A percentile compares a stretch with the other conserved stretches of the same genome.
Conservation (phyloP, 179 eudicot genomes). For the Carnegiea gigantea region DNA sequence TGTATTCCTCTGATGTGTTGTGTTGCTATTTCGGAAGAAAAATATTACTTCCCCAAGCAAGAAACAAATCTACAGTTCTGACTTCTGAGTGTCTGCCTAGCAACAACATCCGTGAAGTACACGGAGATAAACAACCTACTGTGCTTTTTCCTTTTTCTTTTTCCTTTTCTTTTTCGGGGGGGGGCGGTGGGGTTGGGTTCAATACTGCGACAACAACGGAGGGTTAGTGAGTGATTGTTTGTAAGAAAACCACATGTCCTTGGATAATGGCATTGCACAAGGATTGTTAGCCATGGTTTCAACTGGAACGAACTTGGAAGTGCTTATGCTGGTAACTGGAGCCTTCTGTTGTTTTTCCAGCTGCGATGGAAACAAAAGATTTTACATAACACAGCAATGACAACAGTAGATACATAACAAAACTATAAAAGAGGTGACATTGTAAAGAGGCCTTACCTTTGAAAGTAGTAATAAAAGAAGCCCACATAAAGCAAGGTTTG, state of each 20-base stretch:
- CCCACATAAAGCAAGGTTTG: conserved; percentile 88
- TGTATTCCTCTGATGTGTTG: neutral
- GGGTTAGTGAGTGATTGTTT: neutral
- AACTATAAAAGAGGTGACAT: neutral
- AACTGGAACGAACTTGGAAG: neutral
- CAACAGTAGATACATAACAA: neutral
- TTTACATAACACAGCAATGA: neutral
- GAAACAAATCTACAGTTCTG: conserved; percentile 8
- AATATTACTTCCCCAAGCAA: neutral
- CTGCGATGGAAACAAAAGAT: conserved; percentile 37
- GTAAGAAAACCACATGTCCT: conserved; percentile 9
- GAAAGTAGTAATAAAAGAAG: conserved; percentile 88
- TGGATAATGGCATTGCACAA: conserved; percentile 1
- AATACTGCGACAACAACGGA: neutral
- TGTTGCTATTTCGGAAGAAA: neutral
- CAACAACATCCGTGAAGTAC: conserved; percentile 18
- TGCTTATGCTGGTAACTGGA: conserved; percentile 71
- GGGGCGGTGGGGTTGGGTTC: neutral
- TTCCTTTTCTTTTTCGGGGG: neutral
- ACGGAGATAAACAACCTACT: conserved; percentile 11
- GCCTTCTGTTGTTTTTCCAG: conserved; percentile 88
- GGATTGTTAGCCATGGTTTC: neutral
- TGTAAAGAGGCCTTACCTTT: conserved; percentile 47
- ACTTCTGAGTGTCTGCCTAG: conserved; percentile 13
- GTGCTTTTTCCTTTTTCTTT: neutral